Conservation (phyloP, 495 filamentous ascomycete genomes). For the Annulohypoxylon stygium region DNA sequence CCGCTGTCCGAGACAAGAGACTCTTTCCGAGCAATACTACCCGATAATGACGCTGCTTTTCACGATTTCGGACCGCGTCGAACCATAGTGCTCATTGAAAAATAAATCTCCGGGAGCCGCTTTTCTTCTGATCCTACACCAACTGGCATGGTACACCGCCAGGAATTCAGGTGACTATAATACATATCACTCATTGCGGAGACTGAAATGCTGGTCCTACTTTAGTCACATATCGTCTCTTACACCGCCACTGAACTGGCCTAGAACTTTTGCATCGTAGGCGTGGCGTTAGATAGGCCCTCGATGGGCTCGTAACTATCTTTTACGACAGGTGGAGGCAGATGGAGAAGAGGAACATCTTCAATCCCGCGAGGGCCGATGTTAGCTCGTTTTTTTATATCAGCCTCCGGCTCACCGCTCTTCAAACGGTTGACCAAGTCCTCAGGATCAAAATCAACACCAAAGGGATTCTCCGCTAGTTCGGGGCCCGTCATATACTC, state of each 20-base stretch:
- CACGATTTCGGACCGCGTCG: neutral
- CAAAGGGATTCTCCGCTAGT: conserved; percentile 53
- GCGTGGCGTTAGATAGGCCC: neutral
- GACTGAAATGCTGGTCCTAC: neutral
- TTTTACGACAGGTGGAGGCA: conserved; percentile 33
- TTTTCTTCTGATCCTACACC: conserved; percentile 4
- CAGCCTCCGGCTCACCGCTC: conserved; percentile 49
- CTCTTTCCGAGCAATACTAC: conserved; percentile 1
- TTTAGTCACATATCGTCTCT: conserved; percentile 6
- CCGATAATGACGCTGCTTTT: neutral
- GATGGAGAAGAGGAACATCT: conserved; percentile 20
- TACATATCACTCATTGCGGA: conserved; percentile 6
- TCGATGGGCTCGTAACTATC: conserved; percentile 33
- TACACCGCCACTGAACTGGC: neutral
- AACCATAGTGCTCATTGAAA: neutral
- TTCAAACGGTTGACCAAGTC: conserved; percentile 52
- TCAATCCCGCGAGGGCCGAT: conserved; percentile 46
- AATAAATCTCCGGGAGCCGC: neutral
- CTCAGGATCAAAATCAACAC: conserved; percentile 56
- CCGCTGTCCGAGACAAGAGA: neutral
- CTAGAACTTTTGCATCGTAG: neutral
- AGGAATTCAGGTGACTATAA: conserved; percentile 2
- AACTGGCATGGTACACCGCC: conserved; percentile 1
- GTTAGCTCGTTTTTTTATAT: conserved; percentile 51
- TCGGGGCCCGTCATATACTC: conserved; percentile 50